These are phyloP conservation scores for Fragilariopsis cylindrus DNA, from an alignment of 108 stramenopile species.

Conservation along the genomic window DNA sequence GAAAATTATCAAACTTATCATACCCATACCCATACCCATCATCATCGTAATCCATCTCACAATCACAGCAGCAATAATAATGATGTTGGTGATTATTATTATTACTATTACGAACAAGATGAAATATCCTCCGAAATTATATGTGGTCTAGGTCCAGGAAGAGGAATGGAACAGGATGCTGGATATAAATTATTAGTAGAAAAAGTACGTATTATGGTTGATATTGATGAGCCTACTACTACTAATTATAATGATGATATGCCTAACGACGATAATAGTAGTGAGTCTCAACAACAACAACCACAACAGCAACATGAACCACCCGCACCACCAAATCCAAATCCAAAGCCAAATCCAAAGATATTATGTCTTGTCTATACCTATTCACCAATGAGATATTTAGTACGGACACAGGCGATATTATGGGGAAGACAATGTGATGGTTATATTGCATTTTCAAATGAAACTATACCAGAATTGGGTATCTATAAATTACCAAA, in stretches of 20 bases:
- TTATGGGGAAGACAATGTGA: constrained; percentile 42
- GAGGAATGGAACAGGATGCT: constrained; percentile 40
- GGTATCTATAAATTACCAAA: constrained; percentile 39
- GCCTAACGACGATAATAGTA: background rate
- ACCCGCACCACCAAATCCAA: background rate
- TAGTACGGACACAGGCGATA: background rate
- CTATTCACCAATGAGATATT: constrained; percentile 5
- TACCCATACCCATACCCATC: too few species aligned
- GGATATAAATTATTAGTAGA: constrained; percentile 44
- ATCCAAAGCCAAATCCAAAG: background rate
- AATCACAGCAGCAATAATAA: too few species aligned
- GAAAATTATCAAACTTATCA: too few species aligned
- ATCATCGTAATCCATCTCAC: too few species aligned
- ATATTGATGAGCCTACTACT: background rate
- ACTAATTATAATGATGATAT: background rate
- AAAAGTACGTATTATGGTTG: constrained; percentile 24
- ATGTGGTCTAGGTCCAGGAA: constrained; percentile 33
- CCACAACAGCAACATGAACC: background rate
- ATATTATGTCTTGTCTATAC: constrained; percentile 5
- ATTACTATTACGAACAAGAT: constrained; percentile 1
- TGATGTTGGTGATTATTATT: background rate
- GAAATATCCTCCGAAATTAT: constrained; percentile 3
- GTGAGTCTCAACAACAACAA: background rate
- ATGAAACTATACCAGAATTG: constrained; percentile 48
- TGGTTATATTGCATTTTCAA: constrained; percentile 77